A percentile compares a stretch with the other conserved stretches of the same genome.
Conservation (phyloP, 768 basidiomycete genomes). For the Leucocoprinus sp. region DNA sequence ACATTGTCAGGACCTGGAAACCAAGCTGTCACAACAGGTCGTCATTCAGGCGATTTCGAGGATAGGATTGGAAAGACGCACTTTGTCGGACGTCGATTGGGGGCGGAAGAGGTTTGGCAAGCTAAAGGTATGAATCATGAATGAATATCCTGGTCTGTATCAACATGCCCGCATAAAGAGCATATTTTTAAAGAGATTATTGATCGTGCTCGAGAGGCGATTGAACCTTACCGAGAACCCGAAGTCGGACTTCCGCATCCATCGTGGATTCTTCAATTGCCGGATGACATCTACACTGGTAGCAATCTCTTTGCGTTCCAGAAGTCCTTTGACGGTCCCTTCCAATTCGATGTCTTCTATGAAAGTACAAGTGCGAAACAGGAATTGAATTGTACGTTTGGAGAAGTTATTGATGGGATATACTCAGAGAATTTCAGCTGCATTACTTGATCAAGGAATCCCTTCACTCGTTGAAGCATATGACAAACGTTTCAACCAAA, state of each 20-base stretch:
- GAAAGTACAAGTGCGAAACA: slow-evolving; percentile 66
- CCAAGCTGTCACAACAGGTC: slow-evolving; percentile 42
- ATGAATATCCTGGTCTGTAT: neutral
- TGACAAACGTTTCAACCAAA: slow-evolving; percentile 53
- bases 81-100: slow-evolving; percentile 53
- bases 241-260: slow-evolving; percentile 58
- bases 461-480: slow-evolving; percentile 55
- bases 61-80: slow-evolving; percentile 64
- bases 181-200: slow-evolving; percentile 53
- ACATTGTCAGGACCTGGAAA: slow-evolving; percentile 47
- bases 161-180: slow-evolving; percentile 33
- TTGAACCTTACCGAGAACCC: slow-evolving; percentile 47
- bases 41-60: slow-evolving; percentile 48
- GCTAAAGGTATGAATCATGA: slow-evolving; percentile 60
- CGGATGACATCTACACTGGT: slow-evolving; percentile 61
- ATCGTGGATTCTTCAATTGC: slow-evolving; percentile 67
- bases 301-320: slow-evolving; percentile 86
- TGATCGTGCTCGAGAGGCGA: slow-evolving; percentile 43
- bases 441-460: slow-evolving; percentile 61
- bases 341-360: slow-evolving; percentile 86
- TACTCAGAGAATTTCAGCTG: slow-evolving; percentile 33
- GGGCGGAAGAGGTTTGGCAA: slow-evolving; percentile 68
- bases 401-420: neutral
- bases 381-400: slow-evolving; percentile 52
- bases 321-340: slow-evolving; percentile 75